Evolutionary conservation across 2,329 filamentous ascomycete species (phyloP).

Genomic region (Decorospora gaudefroyi): DNA sequence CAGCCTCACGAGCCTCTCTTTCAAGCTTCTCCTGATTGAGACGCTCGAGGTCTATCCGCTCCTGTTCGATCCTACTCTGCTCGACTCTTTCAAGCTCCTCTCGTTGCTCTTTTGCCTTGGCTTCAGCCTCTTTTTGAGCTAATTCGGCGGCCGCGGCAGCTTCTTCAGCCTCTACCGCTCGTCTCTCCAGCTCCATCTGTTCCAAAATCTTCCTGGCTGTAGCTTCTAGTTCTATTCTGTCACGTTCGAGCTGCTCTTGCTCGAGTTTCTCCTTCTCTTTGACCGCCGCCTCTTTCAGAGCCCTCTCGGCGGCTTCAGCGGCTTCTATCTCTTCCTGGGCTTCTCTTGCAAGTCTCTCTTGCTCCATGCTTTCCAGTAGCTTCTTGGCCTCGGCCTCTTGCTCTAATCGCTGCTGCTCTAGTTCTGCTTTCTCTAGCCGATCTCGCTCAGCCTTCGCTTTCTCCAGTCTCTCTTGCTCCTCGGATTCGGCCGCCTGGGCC

Average conservation of each 20-base stretch:
- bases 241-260: constrained; percentile 4
- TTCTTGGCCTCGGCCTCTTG: constrained; percentile 10
- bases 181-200: constrained; percentile 12
- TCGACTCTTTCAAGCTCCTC: constrained; percentile 10
- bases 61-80: constrained; percentile 3
- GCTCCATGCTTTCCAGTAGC: constrained; percentile 1
- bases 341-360: constrained; percentile 1
- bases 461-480: constrained; percentile 8
- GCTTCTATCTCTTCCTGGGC: constrained; percentile 8
- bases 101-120: neutral
- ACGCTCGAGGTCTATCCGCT: constrained; percentile 11
- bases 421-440: constrained; percentile 2
- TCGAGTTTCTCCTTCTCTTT: constrained; percentile 7
- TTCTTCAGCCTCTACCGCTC: constrained; percentile 6
- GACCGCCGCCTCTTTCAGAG: constrained; percentile 1
- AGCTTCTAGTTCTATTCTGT: constrained; percentile 12
- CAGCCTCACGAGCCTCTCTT: constrained; percentile 10
- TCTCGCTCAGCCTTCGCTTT: constrained; percentile 11
- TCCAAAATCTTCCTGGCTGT: constrained; percentile 13
- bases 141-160: constrained; percentile 7
- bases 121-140: constrained; percentile 7
- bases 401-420: neutral
- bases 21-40: constrained; percentile 10
- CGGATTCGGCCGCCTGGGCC: constrained; percentile 1
- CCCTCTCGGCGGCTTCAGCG: constrained; percentile 4